Evolutionary conservation across 1,139 yeast genomes (phyloP).

Genomic region (Kodamaea sp.): DNA sequence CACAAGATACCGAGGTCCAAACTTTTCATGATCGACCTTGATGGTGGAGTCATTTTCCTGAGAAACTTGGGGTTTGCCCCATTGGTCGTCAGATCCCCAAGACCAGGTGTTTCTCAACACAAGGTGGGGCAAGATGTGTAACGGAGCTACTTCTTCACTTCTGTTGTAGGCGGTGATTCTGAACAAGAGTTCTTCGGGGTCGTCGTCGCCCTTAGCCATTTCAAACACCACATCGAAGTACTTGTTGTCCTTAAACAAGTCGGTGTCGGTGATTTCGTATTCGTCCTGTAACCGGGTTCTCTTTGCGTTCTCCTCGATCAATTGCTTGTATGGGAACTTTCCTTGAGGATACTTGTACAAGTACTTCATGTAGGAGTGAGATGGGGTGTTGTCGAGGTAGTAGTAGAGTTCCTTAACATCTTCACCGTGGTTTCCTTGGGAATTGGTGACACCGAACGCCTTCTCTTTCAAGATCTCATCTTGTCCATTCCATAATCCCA

Average conservation of each 20-base stretch:
- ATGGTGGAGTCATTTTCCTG: slow-evolving; percentile 49
- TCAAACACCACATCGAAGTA: slow-evolving; percentile 92
- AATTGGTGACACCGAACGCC: slow-evolving; percentile 86
- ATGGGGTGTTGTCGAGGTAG: slow-evolving; percentile 86
- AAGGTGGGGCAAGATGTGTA: slow-evolving; percentile 84
- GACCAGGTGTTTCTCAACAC: slow-evolving; percentile 92
- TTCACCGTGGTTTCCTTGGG: slow-evolving; percentile 95
- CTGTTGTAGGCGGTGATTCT: slow-evolving; percentile 90
- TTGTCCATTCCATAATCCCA: slow-evolving; percentile 91
- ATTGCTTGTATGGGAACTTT: slow-evolving; percentile 78
- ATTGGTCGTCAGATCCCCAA: slow-evolving; percentile 68
- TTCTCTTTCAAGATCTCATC: slow-evolving; percentile 87
- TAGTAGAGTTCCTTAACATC: slow-evolving; percentile 86
- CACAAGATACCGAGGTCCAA: slow-evolving; percentile 69
- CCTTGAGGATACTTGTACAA: slow-evolving; percentile 89
- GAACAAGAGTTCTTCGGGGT: slow-evolving; percentile 78
- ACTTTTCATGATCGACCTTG: slow-evolving; percentile 66
- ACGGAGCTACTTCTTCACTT: slow-evolving; percentile 80
- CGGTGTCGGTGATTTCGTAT: slow-evolving; percentile 76
- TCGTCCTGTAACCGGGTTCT: slow-evolving; percentile 67
- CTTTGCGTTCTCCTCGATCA: slow-evolving; percentile 68
- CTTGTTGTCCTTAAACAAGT: slow-evolving; percentile 71
- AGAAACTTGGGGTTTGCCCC: slow-evolving; percentile 53
- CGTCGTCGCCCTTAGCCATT: slow-evolving; percentile 84
- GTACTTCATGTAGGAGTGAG: slow-evolving; percentile 92